These are phyloP conservation scores for Salix purpurea DNA, from an alignment of 345 rosid species.

Conservation along the genomic window DNA sequence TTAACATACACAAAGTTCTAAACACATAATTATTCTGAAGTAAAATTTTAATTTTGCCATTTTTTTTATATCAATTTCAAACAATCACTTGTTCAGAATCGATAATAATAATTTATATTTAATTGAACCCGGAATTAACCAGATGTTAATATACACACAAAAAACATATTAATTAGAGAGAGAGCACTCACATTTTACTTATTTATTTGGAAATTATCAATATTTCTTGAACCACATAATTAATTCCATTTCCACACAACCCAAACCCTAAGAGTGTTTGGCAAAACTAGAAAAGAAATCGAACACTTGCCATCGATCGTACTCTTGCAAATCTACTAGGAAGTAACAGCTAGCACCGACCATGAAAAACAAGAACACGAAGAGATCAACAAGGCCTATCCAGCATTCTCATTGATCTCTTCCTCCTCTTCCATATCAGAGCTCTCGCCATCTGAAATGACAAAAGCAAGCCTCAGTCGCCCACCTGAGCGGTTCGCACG, in stretches of 20 bases:
- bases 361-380: neutral
- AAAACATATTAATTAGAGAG: neutral
- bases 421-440: neutral
- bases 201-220: neutral
- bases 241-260: neutral
- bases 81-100: too few relatives aligned
- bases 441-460: neutral
- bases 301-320: neutral
- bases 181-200: neutral
- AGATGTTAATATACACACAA: too few relatives aligned
- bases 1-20: too few relatives aligned
- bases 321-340: too few relatives aligned
- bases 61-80: too few relatives aligned
- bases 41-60: too few relatives aligned
- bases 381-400: neutral
- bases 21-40: too few relatives aligned
- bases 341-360: neutral
- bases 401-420: neutral
- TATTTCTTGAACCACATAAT: neutral
- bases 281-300: neutral
- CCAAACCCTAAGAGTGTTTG: neutral
- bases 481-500: constrained; percentile 5
- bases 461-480: neutral
- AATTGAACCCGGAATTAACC: neutral
- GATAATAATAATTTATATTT: too few relatives aligned